Evolutionary conservation across 2,329 filamentous ascomycete genomes (phyloP).

Genomic region (Neoascochyta sp.): DNA sequence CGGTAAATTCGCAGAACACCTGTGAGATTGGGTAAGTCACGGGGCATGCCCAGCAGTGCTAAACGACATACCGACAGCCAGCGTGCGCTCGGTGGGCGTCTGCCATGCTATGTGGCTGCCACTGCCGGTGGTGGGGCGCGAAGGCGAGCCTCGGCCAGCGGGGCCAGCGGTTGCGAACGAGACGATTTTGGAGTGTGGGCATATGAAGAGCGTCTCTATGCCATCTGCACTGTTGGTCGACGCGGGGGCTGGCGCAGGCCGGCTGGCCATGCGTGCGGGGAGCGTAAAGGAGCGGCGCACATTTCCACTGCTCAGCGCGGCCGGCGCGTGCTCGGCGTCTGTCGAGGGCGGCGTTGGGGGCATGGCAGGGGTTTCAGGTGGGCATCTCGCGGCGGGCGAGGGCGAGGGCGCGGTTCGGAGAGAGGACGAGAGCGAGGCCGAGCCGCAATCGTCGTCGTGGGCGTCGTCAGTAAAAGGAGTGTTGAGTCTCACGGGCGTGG

Average conservation of each 20-base stretch:
- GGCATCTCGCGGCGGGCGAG: slow-evolving; percentile 27
- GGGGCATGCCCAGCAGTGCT: not conserved
- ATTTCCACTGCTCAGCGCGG: slow-evolving; percentile 14
- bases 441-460: too few species aligned
- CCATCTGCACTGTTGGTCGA: slow-evolving; percentile 41
- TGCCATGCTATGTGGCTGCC: slow-evolving; percentile 65
- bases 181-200: slow-evolving; percentile 69
- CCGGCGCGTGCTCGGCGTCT: slow-evolving; percentile 25
- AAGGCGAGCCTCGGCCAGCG: slow-evolving; percentile 35
- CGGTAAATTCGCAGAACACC: slow-evolving; percentile 80
- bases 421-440: too few species aligned
- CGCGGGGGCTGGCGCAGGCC: slow-evolving; percentile 28
- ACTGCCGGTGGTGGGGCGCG: slow-evolving; percentile 16
- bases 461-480: too few species aligned
- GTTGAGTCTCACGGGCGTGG: slow-evolving; percentile 2
- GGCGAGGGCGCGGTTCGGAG: too few species aligned
- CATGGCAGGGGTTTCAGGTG: slow-evolving; percentile 29
- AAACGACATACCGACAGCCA: slow-evolving; percentile 63
- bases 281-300: slow-evolving; percentile 49
- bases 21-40: slow-evolving; percentile 23
- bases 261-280: slow-evolving; percentile 39
- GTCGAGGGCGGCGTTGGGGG: slow-evolving; percentile 24
- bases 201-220: slow-evolving; percentile 70
- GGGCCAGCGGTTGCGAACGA: slow-evolving; percentile 51
- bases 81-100: slow-evolving; percentile 72